Conservation (phyloP, 805 yeast genomes). For the baker's yeast (Saccharomyces cerevisiae) region DNA sequence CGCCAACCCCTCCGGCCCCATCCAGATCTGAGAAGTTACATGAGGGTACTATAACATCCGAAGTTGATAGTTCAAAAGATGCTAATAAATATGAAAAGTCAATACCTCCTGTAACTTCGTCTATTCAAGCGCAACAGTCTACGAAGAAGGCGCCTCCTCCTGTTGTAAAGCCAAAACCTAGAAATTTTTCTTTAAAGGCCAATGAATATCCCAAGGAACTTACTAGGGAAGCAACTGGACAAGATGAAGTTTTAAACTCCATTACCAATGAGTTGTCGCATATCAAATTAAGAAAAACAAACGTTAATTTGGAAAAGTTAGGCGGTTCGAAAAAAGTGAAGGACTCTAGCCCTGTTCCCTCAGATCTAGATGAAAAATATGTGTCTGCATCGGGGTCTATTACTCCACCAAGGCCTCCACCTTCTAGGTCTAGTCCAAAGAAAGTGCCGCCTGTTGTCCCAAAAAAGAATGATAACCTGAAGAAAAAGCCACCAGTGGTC, state of each 20-base stretch:
- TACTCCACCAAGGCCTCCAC: background rate
- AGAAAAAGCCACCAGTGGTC: slow-evolving; percentile 12
- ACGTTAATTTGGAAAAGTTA: background rate
- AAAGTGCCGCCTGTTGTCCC: slow-evolving; percentile 15
- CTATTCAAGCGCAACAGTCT: background rate
- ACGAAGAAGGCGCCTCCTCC: slow-evolving; percentile 18
- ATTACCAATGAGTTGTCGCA: slow-evolving; percentile 10
- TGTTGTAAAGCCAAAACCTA: slow-evolving; percentile 25
- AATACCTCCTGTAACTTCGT: background rate
- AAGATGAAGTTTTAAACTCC: background rate
- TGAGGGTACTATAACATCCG: background rate
- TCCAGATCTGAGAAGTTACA: background rate
- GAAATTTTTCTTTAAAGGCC: slow-evolving; percentile 3
- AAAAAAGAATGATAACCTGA: slow-evolving; percentile 11
- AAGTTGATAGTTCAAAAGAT: background rate
- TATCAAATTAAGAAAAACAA: slow-evolving; percentile 11
- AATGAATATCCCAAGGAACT: background rate
- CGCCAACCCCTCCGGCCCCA: background rate
- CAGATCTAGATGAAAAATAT: background rate
- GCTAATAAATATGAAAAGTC: background rate
- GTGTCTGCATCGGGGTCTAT: background rate
- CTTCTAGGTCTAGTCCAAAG: background rate
- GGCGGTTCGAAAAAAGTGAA: background rate
- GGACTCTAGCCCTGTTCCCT: background rate
- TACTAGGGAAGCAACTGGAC: background rate